phyloP scores from a whole-genome alignment of 2,329 filamentous ascomycete genomes.

The Ophiocordyceps sinensis region DNA sequence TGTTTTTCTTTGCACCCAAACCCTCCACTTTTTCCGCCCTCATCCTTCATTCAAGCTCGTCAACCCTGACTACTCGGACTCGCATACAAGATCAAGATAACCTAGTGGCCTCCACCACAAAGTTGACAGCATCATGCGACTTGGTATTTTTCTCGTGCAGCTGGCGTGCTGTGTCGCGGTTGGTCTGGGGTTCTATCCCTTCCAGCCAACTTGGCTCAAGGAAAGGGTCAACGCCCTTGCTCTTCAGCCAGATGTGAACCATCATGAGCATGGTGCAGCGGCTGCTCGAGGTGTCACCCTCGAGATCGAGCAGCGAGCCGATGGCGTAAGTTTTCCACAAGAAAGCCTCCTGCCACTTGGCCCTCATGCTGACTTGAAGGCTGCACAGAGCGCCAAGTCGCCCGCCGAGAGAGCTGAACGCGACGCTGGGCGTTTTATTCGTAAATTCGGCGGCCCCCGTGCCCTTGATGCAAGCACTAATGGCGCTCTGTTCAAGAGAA shows the following conservation, averaged over 20 bases:
- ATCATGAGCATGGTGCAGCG: not conserved
- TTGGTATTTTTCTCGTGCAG: constrained; percentile 23
- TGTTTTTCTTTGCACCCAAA: too few relatives aligned
- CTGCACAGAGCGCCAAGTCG: constrained; percentile 16
- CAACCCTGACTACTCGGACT: too few relatives aligned
- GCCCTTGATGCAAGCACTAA: not conserved
- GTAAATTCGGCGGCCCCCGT: constrained; percentile 19
- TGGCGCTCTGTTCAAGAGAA: constrained; percentile 17
- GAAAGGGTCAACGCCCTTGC: constrained; percentile 7
- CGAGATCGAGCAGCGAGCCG: constrained; percentile 23
- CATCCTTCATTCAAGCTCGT: too few relatives aligned
- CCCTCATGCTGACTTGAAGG: not conserved
- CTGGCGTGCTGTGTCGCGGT: constrained; percentile 32
- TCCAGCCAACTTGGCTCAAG: constrained; percentile 21
- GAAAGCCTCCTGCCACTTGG: too few relatives aligned
- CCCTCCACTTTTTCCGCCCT: too few relatives aligned
- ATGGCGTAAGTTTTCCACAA: constrained; percentile 3
- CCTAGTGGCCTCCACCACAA: not conserved
- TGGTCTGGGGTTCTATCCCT: constrained; percentile 33
- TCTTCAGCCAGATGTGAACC: not conserved
- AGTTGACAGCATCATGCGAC: constrained; percentile 20
- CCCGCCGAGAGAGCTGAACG: constrained; percentile 21
- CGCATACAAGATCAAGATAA: not conserved
- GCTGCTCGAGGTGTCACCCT: constrained; percentile 17
- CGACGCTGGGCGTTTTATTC: constrained; percentile 13